phyloP scores from a whole-genome alignment of 1,284 basidiomycete species.

The Moniliophthora roreri region DNA sequence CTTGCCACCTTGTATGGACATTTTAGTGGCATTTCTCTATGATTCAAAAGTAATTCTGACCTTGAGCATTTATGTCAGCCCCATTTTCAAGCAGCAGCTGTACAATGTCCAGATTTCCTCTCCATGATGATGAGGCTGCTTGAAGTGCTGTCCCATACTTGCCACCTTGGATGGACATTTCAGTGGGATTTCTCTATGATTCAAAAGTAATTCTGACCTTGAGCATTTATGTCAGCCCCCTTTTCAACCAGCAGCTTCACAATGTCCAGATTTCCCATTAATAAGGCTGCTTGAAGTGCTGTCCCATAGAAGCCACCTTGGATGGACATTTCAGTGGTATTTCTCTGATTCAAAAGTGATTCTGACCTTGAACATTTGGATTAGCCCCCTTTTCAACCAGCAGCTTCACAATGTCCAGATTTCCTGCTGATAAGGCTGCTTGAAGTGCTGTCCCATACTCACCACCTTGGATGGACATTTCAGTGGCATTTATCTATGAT shows the following conservation, averaged over 20 bases:
- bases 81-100: no score
- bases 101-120: no score
- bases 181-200: not conserved
- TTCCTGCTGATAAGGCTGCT: not conserved
- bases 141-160: no score
- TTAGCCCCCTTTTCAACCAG: not conserved
- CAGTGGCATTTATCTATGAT: not conserved
- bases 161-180: no score
- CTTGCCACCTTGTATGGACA: no score
- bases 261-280: not conserved
- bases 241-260: not conserved
- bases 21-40: no score
- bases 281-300: not conserved
- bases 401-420: not conserved
- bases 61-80: no score
- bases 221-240: not conserved
- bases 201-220: not conserved
- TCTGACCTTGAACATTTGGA: not conserved
- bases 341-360: no score
- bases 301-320: not conserved
- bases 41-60: no score
- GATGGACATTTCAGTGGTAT: no score
- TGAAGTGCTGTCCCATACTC: not conserved
- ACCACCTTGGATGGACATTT: not conserved
- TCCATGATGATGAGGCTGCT: no score